phyloP scores from a whole-genome alignment of 169 alveolate species.

The Eimeria acervulina region DNA sequence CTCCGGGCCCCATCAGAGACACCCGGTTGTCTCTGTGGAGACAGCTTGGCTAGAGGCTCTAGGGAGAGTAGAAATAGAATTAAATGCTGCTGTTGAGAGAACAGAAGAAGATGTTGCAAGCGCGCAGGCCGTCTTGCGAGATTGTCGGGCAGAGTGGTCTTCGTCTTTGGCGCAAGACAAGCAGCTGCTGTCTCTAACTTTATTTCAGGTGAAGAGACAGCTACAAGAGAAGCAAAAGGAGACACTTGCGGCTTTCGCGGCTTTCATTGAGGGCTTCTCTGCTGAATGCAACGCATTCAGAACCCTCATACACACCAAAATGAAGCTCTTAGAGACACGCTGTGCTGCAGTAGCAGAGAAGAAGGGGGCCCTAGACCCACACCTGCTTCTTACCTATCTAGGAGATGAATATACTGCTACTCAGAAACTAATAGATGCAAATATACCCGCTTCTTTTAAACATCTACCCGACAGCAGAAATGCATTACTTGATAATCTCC shows the following conservation, averaged over 20 bases:
- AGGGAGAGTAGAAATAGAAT: background rate
- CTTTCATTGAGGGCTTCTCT: background rate
- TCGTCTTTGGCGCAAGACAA: background rate
- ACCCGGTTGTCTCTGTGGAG: background rate
- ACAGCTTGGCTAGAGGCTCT: background rate
- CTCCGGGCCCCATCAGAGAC: background rate
- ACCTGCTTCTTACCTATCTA: background rate
- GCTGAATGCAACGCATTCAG: background rate
- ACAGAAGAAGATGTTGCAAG: background rate
- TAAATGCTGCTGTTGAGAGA: background rate
- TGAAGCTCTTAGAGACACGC: background rate
- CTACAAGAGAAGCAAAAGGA: background rate
- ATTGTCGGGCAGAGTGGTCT: background rate
- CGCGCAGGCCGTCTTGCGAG: background rate
- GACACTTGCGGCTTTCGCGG: background rate
- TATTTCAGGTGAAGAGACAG: background rate
- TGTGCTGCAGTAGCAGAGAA: background rate
- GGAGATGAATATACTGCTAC: background rate
- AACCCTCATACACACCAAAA: background rate
- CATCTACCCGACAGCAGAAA: conserved; percentile 25
- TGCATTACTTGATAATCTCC: background rate
- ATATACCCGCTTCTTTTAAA: background rate
- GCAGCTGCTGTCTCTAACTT: background rate
- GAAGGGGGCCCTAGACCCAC: conserved; percentile 18
- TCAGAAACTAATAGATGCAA: background rate